These are phyloP conservation scores for Aspergillus vadensis DNA, from an alignment of 2,329 filamentous ascomycete species.

Conservation along the genomic window DNA sequence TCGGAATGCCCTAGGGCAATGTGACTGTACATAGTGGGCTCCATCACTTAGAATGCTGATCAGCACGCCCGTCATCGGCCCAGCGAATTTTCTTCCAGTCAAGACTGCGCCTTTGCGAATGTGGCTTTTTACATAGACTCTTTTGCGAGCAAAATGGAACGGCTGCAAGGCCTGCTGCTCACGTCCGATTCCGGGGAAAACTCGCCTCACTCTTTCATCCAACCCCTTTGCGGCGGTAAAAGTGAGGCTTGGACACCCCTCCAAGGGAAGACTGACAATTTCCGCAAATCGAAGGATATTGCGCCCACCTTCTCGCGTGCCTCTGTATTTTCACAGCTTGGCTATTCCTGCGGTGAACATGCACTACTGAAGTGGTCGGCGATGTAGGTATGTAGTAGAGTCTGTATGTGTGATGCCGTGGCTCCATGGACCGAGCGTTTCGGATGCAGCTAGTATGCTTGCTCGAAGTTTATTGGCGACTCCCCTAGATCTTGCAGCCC, in stretches of 20 bases:
- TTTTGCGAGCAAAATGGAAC: constrained; percentile 13
- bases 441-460: constrained; percentile 13
- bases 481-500: constrained; percentile 8
- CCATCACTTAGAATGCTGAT: constrained; percentile 14
- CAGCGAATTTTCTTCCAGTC: constrained; percentile 10
- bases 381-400: constrained; percentile 22
- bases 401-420: constrained; percentile 35
- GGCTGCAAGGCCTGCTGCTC: constrained; percentile 15
- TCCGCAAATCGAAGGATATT: constrained; percentile 22
- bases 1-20: constrained; percentile 6
- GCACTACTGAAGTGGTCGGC: constrained; percentile 14
- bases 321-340: constrained; percentile 13
- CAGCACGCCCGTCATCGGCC: constrained; percentile 11
- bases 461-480: constrained; percentile 10
- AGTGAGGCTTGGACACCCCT: constrained; percentile 28
- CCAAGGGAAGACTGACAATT: constrained; percentile 16
- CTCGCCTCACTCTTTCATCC: constrained; percentile 40
- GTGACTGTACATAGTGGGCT: constrained; percentile 1
- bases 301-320: constrained; percentile 10
- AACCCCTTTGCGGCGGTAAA: constrained; percentile 31
- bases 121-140: constrained; percentile 11
- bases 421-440: constrained; percentile 31
- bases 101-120: constrained; percentile 14
- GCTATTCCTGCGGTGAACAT: constrained; percentile 22
- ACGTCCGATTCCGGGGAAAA: constrained; percentile 27